These are phyloP conservation scores for Rhynchosporium agropyri DNA, from an alignment of 2,329 filamentous ascomycete species.

Conservation along the genomic window DNA sequence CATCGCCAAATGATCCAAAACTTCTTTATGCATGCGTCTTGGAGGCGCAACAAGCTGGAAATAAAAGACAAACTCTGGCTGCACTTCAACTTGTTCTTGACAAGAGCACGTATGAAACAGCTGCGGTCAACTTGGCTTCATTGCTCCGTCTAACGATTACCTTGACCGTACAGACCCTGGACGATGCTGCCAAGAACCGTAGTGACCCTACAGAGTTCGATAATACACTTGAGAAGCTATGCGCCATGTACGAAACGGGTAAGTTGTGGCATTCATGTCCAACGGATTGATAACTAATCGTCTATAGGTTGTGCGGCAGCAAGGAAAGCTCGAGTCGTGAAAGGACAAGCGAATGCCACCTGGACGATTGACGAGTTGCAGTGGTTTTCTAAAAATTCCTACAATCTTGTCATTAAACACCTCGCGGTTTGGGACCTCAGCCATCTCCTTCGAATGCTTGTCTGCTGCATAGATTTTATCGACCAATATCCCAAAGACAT, in stretches of 20 bases:
- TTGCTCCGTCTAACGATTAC: constrained; percentile 65
- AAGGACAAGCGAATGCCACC: constrained; percentile 35
- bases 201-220: constrained; percentile 8
- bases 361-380: constrained; percentile 71
- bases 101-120: constrained; percentile 52
- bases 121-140: constrained; percentile 61
- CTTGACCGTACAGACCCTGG: constrained; percentile 50
- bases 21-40: constrained; percentile 80
- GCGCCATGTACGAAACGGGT: constrained; percentile 56
- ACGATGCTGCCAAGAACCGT: constrained; percentile 27
- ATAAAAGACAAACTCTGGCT: constrained; percentile 60
- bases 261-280: constrained; percentile 13
- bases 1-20: constrained; percentile 55
- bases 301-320: constrained; percentile 42
- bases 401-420: constrained; percentile 73
- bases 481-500: constrained; percentile 53
- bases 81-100: constrained; percentile 63
- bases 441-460: constrained; percentile 59
- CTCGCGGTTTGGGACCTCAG: constrained; percentile 57
- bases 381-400: constrained; percentile 83
- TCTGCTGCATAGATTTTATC: constrained; percentile 56
- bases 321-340: constrained; percentile 46
- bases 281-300: neutral
- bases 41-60: constrained; percentile 69
- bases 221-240: constrained; percentile 52